A percentile compares a stretch with the other conserved stretches of the same genome.
phyloP scores from a whole-genome alignment of 2,329 filamentous ascomycete genomes.

The Aspergillus sclerotialis region DNA sequence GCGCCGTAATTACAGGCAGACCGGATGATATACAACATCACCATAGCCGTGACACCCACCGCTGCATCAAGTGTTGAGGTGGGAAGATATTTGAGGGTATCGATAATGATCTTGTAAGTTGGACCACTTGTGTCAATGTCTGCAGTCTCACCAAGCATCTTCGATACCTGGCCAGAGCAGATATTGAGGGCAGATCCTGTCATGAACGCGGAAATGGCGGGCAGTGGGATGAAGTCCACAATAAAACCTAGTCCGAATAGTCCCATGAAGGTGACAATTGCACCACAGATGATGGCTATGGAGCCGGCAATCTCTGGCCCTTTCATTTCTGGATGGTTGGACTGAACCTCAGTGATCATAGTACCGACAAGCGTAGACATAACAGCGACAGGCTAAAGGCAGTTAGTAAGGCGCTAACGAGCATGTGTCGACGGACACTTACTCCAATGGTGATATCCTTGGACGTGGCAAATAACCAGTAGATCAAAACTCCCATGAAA shows the following conservation, averaged over 20 bases:
- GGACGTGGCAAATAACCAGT: conserved; percentile 97
- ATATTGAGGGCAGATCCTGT: conserved; percentile 92
- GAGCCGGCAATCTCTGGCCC: conserved; percentile 66
- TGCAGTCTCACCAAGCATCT: conserved; percentile 67
- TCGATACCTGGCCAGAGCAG: conserved; percentile 71
- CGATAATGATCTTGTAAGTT: conserved; percentile 77
- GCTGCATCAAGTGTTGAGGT: conserved; percentile 69
- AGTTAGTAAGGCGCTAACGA: conserved; percentile 3
- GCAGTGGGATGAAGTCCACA: conserved; percentile 85
- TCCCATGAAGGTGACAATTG: conserved; percentile 71
- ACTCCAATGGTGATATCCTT: conserved; percentile 97
- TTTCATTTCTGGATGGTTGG: conserved; percentile 48
- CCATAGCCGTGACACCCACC: conserved; percentile 76
- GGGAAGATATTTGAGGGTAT: conserved; percentile 67
- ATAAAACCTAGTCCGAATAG: conserved; percentile 78
- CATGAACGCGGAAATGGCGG: conserved; percentile 92
- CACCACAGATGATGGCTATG: conserved; percentile 69
- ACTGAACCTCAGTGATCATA: conserved; percentile 60
- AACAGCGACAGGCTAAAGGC: conserved; percentile 73
- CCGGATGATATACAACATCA: conserved; percentile 71
- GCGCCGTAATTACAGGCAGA: conserved; percentile 57
- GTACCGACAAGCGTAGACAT: conserved; percentile 87
- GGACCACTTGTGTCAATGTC: conserved; percentile 64
- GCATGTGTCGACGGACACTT: no score
- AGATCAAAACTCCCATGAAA: conserved; percentile 89